phyloP scores from a whole-genome alignment of 2,329 filamentous ascomycete genomes.

The Didymella arachidicola region DNA sequence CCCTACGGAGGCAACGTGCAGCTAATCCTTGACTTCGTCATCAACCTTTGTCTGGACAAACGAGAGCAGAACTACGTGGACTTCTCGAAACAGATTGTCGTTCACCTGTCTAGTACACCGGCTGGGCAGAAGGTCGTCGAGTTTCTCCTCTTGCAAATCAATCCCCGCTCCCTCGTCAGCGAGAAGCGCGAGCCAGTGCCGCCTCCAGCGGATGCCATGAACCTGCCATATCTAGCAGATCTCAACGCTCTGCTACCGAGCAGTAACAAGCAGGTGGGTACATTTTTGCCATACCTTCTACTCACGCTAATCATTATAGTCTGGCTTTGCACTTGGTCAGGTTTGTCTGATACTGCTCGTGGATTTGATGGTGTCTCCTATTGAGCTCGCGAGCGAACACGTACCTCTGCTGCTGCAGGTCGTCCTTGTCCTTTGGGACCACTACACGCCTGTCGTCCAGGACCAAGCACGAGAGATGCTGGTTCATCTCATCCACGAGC shows the following conservation, averaged over 20 bases:
- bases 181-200: conserved; percentile 68
- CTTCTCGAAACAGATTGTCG: conserved; percentile 97
- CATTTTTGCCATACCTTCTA: neutral
- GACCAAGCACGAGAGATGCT: conserved; percentile 98
- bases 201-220: conserved; percentile 73
- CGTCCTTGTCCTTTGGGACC: conserved; percentile 94
- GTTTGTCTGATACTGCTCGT: conserved; percentile 92
- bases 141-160: conserved; percentile 89
- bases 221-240: conserved; percentile 85
- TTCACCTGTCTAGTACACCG: conserved; percentile 87
- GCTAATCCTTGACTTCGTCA: conserved; percentile 94
- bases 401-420: conserved; percentile 89
- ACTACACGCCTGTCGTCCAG: conserved; percentile 92
- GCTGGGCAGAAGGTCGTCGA: conserved; percentile 92
- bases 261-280: conserved; percentile 43
- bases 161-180: conserved; percentile 95
- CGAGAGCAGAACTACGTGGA: conserved; percentile 98
- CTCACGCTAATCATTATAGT: conserved; percentile 51
- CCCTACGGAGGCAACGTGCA: conserved; percentile 94
- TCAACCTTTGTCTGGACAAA: conserved; percentile 88
- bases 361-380: conserved; percentile 92
- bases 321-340: conserved; percentile 90
- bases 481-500: conserved; percentile 94
- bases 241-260: conserved; percentile 39
- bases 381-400: conserved; percentile 78